Evolutionary conservation across 2,329 filamentous ascomycete species (phyloP), one percentile per base, ranked within the genome.

Genomic region (Neurospora crassa): DNA sequence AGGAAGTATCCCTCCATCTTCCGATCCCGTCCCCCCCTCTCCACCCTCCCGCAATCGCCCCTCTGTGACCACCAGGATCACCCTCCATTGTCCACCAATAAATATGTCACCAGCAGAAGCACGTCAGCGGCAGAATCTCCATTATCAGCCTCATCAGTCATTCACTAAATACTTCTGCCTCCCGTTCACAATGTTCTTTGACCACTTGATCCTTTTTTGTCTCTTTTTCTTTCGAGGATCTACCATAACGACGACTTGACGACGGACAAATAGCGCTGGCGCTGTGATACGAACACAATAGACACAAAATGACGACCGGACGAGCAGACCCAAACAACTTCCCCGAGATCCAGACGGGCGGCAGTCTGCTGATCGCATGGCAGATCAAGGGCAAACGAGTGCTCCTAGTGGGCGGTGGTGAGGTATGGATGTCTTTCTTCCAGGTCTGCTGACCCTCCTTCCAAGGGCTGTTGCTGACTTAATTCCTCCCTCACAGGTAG

Each of bases 341-440:
- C 78, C 93, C 94, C 71, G 85, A 91, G 74, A 88, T 98, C 40
- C 90, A 97, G 81, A 92, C 93, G 71, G 95, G 95, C 69, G 96
- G 94, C 72, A 98, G 95, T 73, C 84, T 99, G 75, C 96, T 99
- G 74, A 84, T 99, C 69, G 96, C 96, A 79, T 99, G 95, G 94
- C 96, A 98, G 83, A 90, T 97, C 77, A 91, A 90, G 79, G 90
- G 91, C 80, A 97, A 96, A 82, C 89, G 90, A 74, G 91, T 98
- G 18, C 84, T 99, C n/a, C 92, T 99, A 5, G 89, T 99, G 8
- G 96, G 96, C 74, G 96, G 96, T 77, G 96, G 96, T 81, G 95
- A 98, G 87, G 95, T 97, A 37, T 37, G 8, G 34, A 84, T 76
- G 88, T 80, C 18, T 74, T 70, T 68, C 53, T 8, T 68, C 67